Evolutionary conservation across 148 eudicot genomes (phyloP).

Genomic region (Spergularia bocconei): DNA sequence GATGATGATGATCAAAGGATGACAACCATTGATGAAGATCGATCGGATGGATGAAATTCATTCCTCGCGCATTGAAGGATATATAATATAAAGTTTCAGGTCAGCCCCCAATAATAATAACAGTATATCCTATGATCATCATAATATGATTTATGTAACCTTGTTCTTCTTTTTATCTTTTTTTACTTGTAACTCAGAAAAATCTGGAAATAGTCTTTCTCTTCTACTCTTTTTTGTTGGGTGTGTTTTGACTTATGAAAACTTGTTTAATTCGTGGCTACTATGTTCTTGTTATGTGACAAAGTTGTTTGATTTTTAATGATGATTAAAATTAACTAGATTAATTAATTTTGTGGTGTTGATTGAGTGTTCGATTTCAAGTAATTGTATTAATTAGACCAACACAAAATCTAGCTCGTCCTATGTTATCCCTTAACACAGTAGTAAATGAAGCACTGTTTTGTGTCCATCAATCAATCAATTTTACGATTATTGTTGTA

Average conservation of each 20-base stretch:
- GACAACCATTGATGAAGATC: background rate
- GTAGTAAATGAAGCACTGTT: background rate
- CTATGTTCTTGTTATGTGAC: background rate
- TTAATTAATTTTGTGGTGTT: constrained; percentile 3
- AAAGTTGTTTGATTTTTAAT: constrained; percentile 8
- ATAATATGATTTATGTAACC: constrained; percentile 12
- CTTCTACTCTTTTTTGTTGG: constrained; percentile 12
- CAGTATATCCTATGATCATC: background rate
- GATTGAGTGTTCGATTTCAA: background rate
- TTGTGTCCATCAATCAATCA: background rate
- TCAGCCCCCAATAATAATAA: constrained; percentile 23
- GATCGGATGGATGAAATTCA: constrained; percentile 4
- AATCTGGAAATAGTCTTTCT: constrained; percentile 28
- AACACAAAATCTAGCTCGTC: background rate
- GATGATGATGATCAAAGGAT: background rate
- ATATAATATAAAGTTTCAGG: constrained; percentile 17
- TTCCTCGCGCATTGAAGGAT: background rate
- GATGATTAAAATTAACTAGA: constrained; percentile 13
- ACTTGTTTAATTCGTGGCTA: constrained; percentile 5
- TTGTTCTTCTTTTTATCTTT: constrained; percentile 6
- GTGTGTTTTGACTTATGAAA: constrained; percentile 6
- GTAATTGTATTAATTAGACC: background rate
- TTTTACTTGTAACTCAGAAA: constrained; percentile 14
- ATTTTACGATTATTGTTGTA: background rate
- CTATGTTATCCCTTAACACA: constrained; percentile 9